These are phyloP conservation scores for Diplotaxis tenuifolia DNA, from an alignment of 345 rosid species.

Conservation along the genomic window DNA sequence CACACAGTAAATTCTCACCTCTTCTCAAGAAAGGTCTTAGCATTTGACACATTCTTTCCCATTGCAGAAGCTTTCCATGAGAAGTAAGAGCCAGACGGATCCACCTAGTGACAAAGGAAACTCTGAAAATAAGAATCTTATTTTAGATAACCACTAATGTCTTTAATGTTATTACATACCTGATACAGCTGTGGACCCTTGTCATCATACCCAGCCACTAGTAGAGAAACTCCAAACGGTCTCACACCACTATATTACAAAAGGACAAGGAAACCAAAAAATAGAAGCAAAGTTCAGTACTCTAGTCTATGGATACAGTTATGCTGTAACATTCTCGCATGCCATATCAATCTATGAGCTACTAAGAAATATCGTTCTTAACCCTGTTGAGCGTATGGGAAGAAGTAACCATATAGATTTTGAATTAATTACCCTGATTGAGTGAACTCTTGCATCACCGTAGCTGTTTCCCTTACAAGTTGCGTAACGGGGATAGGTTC, in stretches of 20 bases:
- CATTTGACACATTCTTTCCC: constrained; percentile 99
- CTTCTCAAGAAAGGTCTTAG: constrained; percentile 95
- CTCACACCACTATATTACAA: constrained; percentile 68
- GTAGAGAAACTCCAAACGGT: constrained; percentile 94
- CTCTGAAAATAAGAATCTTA: neutral
- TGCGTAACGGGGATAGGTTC: constrained; percentile 96
- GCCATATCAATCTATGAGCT: neutral
- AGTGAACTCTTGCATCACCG: constrained; percentile 98
- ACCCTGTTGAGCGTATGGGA: neutral
- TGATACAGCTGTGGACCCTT: constrained; percentile 94
- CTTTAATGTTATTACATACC: constrained; percentile 40
- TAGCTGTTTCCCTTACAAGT: constrained; percentile 97
- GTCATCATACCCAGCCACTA: constrained; percentile 95
- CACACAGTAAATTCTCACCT: constrained; percentile 45
- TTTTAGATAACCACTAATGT: neutral
- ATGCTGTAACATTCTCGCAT: too few species aligned
- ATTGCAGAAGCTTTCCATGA: constrained; percentile 99
- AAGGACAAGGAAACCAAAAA: neutral
- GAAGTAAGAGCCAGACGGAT: constrained; percentile 98
- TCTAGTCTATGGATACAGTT: neutral
- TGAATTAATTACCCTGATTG: constrained; percentile 74
- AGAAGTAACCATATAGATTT: neutral
- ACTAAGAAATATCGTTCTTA: neutral
- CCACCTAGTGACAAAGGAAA: constrained; percentile 52
- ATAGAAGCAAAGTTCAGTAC: neutral